These are phyloP conservation scores for Penicillium canariense DNA, from an alignment of 495 filamentous ascomycete species.

Conservation along the genomic window DNA sequence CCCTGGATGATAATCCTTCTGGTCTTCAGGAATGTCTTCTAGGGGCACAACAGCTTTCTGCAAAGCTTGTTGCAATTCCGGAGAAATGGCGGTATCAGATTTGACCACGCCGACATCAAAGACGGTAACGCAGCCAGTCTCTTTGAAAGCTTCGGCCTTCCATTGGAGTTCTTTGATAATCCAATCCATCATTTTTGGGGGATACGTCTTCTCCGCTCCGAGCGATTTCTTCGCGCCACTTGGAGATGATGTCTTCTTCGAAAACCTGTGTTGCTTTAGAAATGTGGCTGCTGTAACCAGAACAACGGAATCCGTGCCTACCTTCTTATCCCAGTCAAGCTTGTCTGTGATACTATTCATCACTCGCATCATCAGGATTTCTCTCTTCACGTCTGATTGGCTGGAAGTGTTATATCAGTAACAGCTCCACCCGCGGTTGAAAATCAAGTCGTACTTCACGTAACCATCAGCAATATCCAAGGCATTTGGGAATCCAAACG, in stretches of 20 bases:
- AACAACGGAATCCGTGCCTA: background rate
- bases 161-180: slow-evolving; percentile 51
- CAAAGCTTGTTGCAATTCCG: slow-evolving; percentile 24
- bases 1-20: slow-evolving; percentile 59
- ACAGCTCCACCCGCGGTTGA: background rate
- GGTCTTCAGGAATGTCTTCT: slow-evolving; percentile 42
- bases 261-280: slow-evolving; percentile 23
- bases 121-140: slow-evolving; percentile 29
- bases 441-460: background rate
- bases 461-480: background rate
- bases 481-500: background rate
- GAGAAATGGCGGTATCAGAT: slow-evolving; percentile 34
- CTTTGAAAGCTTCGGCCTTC: slow-evolving; percentile 33
- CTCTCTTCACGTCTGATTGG: slow-evolving; percentile 10
- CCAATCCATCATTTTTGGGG: slow-evolving; percentile 48
- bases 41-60: slow-evolving; percentile 28
- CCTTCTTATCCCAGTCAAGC: slow-evolving; percentile 41
- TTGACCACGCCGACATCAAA: slow-evolving; percentile 37
- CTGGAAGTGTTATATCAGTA: background rate
- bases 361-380: slow-evolving; percentile 36
- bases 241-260: slow-evolving; percentile 39
- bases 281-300: background rate
- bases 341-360: slow-evolving; percentile 46
- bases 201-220: slow-evolving; percentile 33
- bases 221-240: slow-evolving; percentile 39